phyloP scores from a whole-genome alignment of 2,329 filamentous ascomycete species.

The Colletotrichum sp. region DNA sequence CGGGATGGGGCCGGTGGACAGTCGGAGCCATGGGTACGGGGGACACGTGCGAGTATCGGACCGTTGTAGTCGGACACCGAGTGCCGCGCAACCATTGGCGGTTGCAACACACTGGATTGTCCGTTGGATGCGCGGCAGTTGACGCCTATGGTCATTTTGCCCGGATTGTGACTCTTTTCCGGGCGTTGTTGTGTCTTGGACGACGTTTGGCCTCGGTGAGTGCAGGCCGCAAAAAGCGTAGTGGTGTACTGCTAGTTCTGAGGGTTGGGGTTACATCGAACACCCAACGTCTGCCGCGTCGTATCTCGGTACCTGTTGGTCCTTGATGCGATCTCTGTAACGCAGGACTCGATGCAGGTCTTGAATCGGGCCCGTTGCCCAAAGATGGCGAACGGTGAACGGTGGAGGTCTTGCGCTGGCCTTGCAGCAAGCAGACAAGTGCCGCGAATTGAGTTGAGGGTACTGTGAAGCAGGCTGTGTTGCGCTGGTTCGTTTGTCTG shows the following conservation, averaged over 20 bases:
- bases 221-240: not conserved
- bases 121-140: not conserved
- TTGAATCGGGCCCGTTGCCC: conserved; percentile 17
- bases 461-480: not conserved
- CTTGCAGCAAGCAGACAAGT: conserved; percentile 8
- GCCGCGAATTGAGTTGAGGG: not conserved
- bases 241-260: not conserved
- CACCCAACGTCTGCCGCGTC: not conserved
- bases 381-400: not conserved
- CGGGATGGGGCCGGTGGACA: not conserved
- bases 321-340: not conserved
- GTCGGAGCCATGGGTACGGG: not conserved
- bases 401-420: conserved; percentile 11
- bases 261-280: conserved; percentile 12
- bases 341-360: conserved; percentile 12
- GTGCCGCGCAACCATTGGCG: not conserved
- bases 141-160: not conserved
- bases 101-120: not conserved
- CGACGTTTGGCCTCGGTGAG: not conserved
- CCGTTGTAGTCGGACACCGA: not conserved
- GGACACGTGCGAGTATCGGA: not conserved
- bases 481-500: not conserved
- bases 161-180: not conserved
- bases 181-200: conserved; percentile 1
- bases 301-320: not conserved